Conservation (phyloP, 208 protist species). For the Leptomonas seymouri region DNA sequence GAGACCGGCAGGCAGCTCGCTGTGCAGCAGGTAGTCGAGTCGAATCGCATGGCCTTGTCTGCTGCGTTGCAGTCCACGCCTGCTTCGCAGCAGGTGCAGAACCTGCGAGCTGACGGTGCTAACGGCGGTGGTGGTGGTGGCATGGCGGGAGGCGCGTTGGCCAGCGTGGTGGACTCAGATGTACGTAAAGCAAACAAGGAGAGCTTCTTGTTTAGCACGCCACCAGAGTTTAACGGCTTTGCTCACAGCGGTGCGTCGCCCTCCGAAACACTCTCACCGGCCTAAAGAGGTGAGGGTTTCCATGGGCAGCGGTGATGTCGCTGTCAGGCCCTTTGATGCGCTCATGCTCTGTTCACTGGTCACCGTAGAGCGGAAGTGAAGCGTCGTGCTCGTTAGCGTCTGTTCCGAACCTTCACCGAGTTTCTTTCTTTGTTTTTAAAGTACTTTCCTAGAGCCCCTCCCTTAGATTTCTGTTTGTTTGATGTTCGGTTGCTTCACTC, state of each 20-base stretch:
- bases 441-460: background rate
- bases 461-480: background rate
- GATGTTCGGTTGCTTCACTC: background rate
- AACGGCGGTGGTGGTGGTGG: background rate
- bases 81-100: conserved; percentile 21
- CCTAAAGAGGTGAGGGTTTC: no score
- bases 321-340: no score
- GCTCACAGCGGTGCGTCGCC: conserved; percentile 1
- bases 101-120: background rate
- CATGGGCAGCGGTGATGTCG: no score
- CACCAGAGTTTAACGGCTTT: conserved; percentile 80
- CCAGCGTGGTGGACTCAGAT: conserved; percentile 28
- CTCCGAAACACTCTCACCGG: background rate
- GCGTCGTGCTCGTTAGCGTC: no score
- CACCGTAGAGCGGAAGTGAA: no score
- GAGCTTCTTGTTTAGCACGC: conserved; percentile 69
- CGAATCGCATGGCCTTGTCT: conserved; percentile 9
- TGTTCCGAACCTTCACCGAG: background rate
- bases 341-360: no score
- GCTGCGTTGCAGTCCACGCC: conserved; percentile 24
- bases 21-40: conserved; percentile 31
- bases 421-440: conserved; percentile 3
- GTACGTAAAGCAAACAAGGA: conserved; percentile 36
- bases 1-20: conserved; percentile 32
- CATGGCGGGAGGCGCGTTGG: background rate